A percentile compares a stretch with the other conserved stretches of the same genome.
Evolutionary conservation across 2,329 filamentous ascomycete genomes (phyloP).

Genomic region (Fusarium anguioides): DNA sequence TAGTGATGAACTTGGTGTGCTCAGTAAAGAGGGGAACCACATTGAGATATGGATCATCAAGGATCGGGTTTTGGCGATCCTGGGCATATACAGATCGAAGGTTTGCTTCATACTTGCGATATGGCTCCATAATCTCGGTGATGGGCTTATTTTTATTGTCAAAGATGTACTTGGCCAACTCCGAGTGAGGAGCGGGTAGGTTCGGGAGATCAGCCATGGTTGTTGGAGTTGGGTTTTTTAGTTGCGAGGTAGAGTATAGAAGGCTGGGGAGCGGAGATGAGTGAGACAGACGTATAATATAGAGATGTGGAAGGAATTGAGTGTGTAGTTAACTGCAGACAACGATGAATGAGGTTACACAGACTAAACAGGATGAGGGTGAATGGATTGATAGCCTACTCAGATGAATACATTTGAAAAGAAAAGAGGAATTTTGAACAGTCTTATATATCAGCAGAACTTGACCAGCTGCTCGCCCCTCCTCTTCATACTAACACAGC

Average conservation of each 20-base stretch:
- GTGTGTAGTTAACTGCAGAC: not conserved
- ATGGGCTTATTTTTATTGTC: constrained; percentile 65
- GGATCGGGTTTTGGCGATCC: constrained; percentile 67
- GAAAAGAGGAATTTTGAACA: constrained; percentile 6
- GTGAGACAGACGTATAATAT: not conserved
- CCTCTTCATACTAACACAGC: not conserved
- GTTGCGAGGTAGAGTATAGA: not conserved
- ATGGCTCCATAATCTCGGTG: constrained; percentile 70
- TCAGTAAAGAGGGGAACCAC: constrained; percentile 73
- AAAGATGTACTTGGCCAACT: constrained; percentile 64
- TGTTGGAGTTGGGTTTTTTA: constrained; percentile 23
- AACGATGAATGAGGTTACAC: not conserved
- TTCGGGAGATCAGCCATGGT: constrained; percentile 54
- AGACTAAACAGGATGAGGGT: not conserved
- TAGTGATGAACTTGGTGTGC: constrained; percentile 66
- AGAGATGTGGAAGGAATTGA: not conserved
- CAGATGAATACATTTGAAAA: not conserved
- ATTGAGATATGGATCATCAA: constrained; percentile 70
- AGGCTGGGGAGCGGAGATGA: not conserved
- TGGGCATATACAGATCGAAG: constrained; percentile 77
- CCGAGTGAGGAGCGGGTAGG: constrained; percentile 59
- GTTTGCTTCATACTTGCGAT: constrained; percentile 73
- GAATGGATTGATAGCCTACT: not conserved
- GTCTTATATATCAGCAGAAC: constrained; percentile 36
- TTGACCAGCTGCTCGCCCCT: not conserved